Conservation (phyloP, 352 stramenopile genomes). For the Phytophthora sojae region DNA sequence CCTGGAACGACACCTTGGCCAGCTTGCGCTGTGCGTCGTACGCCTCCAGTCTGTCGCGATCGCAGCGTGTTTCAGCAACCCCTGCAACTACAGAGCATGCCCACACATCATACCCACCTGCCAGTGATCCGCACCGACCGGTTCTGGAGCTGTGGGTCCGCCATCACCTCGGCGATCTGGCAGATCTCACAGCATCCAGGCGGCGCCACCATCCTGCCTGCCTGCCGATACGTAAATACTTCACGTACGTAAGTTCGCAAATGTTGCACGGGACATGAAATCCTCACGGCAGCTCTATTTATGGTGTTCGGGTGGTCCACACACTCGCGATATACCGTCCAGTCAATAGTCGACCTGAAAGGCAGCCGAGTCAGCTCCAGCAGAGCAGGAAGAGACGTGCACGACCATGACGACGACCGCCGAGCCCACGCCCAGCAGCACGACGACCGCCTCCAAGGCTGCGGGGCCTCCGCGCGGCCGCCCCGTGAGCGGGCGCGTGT, state of each 20-base stretch:
- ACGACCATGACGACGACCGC: slow-evolving; percentile 27
- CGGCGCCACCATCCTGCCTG: slow-evolving; percentile 36
- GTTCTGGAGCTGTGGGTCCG: slow-evolving; percentile 67
- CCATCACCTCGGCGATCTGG: slow-evolving; percentile 83
- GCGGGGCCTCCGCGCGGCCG: slow-evolving; percentile 55
- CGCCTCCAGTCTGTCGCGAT: slow-evolving; percentile 55
- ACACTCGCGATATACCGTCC: slow-evolving; percentile 6
- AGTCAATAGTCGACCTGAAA: slow-evolving; percentile 36
- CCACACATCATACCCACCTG: not conserved
- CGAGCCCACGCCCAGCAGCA: slow-evolving; percentile 17
- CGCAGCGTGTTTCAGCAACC: not conserved
- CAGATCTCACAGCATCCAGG: slow-evolving; percentile 68
- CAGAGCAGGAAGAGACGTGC: slow-evolving; percentile 16
- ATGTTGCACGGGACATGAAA: not conserved
- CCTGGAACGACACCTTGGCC: slow-evolving; percentile 73
- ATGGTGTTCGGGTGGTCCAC: not conserved
- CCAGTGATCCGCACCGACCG: slow-evolving; percentile 77
- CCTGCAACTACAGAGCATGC: not conserved
- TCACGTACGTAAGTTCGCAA: not conserved
- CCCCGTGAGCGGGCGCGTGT: slow-evolving; percentile 78
- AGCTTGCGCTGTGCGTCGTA: slow-evolving; percentile 64
- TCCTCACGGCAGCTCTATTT: not conserved
- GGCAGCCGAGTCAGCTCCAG: slow-evolving; percentile 16
- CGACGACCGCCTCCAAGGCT: slow-evolving; percentile 9
- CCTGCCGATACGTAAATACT: not conserved